phyloP scores from a whole-genome alignment of 129 eudicot species.

The Saposhnikovia divaricata region DNA sequence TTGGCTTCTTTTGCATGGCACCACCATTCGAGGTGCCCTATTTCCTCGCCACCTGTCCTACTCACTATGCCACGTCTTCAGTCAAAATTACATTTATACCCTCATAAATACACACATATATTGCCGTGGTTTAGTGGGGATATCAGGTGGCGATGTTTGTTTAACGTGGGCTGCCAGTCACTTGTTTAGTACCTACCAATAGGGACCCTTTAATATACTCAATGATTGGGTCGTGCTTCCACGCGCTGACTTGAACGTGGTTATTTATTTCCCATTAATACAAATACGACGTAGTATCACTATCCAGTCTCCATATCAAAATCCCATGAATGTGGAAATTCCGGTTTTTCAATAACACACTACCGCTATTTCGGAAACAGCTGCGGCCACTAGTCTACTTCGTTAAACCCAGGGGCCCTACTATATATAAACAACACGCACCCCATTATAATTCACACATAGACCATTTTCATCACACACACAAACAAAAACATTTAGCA shows the following conservation, averaged over 20 bases:
- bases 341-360: constrained; percentile 36
- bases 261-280: background rate
- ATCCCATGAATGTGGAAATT: constrained; percentile 61
- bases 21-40: background rate
- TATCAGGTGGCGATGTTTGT: background rate
- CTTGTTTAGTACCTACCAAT: constrained; percentile 6
- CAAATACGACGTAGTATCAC: background rate
- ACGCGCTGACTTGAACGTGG: constrained; percentile 8
- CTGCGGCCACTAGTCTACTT: constrained; percentile 30
- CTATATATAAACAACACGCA: constrained; percentile 16
- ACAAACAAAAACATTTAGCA: background rate
- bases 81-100: background rate
- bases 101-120: background rate
- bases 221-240: background rate
- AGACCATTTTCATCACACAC: background rate
- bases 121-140: background rate
- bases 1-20: constrained; percentile 16
- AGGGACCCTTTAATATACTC: background rate
- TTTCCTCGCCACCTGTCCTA: constrained; percentile 14
- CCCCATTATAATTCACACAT: background rate
- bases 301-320: constrained; percentile 16
- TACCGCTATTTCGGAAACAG: constrained; percentile 40
- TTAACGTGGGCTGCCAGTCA: background rate
- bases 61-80: background rate
- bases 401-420: constrained; percentile 33